phyloP scores from a whole-genome alignment of 768 basidiomycete genomes.

The Leccinum fibrillosum region DNA sequence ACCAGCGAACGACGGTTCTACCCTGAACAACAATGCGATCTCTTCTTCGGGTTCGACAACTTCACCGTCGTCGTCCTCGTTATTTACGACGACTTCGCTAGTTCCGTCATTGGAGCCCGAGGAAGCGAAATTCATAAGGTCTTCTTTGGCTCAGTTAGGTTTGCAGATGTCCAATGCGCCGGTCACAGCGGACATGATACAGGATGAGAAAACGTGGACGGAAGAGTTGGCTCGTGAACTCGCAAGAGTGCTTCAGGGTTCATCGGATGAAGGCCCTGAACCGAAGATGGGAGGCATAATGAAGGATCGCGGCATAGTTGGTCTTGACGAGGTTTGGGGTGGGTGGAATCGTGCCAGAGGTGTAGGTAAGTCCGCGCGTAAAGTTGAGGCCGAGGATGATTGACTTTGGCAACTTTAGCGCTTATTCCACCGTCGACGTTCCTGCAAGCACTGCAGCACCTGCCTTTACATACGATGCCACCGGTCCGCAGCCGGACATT shows the following conservation, averaged over 20 bases:
- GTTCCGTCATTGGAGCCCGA: conserved; percentile 60
- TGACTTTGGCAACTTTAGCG: conserved; percentile 43
- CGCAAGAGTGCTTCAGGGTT: conserved; percentile 62
- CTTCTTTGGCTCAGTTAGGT: conserved; percentile 87
- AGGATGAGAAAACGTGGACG: conserved; percentile 75
- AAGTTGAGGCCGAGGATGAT: background rate
- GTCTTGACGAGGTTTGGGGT: conserved; percentile 92
- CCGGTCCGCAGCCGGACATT: conserved; percentile 68
- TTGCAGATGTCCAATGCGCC: conserved; percentile 75
- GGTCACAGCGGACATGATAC: conserved; percentile 85
- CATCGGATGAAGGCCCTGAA: conserved; percentile 13
- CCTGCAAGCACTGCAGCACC: conserved; percentile 65
- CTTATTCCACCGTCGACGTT: conserved; percentile 88
- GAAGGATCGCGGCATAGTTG: conserved; percentile 76
- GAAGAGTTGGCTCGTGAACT: conserved; percentile 84
- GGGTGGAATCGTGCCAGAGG: conserved; percentile 93
- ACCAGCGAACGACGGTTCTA: conserved; percentile 15
- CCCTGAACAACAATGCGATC: background rate
- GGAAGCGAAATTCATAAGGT: conserved; percentile 83
- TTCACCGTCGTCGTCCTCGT: conserved; percentile 20
- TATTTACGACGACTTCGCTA: conserved; percentile 29
- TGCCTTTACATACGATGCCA: conserved; percentile 64
- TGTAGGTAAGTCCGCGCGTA: conserved; percentile 51
- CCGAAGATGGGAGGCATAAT: conserved; percentile 55
- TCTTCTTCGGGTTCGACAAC: conserved; percentile 20